These are phyloP conservation scores for Phyllostachys edulis DNA, from an alignment of 176 grass and related monocot species.

Conservation along the genomic window DNA sequence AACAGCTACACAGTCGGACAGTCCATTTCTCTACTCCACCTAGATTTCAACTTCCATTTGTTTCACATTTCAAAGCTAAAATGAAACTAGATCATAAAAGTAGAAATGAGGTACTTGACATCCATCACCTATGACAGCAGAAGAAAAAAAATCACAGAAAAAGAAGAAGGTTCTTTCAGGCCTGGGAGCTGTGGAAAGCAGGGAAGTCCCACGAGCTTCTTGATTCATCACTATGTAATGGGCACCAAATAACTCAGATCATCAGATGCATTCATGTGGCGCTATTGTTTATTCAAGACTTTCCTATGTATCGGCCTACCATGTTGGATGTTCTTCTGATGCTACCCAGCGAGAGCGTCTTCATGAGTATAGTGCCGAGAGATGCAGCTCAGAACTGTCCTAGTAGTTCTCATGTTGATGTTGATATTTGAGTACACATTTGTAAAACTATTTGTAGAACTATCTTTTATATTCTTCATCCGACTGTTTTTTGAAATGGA, in stretches of 20 bases:
- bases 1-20: no score
- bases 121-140: no score
- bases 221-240: not conserved
- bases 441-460: not conserved
- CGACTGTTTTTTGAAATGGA: no score
- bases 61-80: no score
- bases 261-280: conserved; percentile 17
- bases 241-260: not conserved
- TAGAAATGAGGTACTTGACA: no score
- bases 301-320: not conserved
- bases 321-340: conserved; percentile 11
- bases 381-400: not conserved
- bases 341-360: not conserved
- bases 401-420: not conserved
- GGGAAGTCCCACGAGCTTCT: not conserved
- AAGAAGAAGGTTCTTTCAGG: conserved; percentile 3
- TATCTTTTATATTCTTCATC: not conserved
- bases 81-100: no score
- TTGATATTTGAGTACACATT: not conserved
- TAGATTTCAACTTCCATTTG: no score
- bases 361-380: not conserved
- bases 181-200: conserved; percentile 8
- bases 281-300: conserved; percentile 11
- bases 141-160: no score
- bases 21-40: no score